Percentiles rank a stretch among this genome's conserved stretches.
phyloP scores from a whole-genome alignment of 257 asterid genomes.

The Penstemon barbatus region DNA sequence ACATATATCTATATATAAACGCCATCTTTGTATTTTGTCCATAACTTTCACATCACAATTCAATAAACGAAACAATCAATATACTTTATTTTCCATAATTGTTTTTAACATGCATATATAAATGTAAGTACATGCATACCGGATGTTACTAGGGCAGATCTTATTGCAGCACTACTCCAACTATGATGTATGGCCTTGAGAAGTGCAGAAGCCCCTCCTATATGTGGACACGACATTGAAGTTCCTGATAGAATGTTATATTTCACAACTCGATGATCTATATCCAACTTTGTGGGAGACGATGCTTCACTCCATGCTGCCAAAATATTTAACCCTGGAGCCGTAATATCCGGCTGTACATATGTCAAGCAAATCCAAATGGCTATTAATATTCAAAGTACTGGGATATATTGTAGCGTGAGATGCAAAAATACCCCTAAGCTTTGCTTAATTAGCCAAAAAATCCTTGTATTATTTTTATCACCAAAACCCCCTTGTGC shows the following conservation, averaged over 20 bases:
- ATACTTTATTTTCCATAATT: too few relatives aligned
- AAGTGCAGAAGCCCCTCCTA: constrained; percentile 71
- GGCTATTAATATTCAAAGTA: too few relatives aligned
- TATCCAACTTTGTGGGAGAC: constrained; percentile 61
- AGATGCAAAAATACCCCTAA: too few relatives aligned
- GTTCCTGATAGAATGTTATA: constrained; percentile 81
- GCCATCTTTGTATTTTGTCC: too few relatives aligned
- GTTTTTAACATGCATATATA: neutral
- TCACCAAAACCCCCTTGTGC: too few relatives aligned
- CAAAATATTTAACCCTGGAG: constrained; percentile 80
- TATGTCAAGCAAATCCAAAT: neutral
- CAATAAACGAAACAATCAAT: too few relatives aligned
- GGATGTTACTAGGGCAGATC: constrained; percentile 85
- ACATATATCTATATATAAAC: too few relatives aligned
- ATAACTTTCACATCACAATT: too few relatives aligned
- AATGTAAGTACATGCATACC: constrained; percentile 36
- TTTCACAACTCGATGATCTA: constrained; percentile 60
- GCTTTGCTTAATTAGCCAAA: too few relatives aligned
- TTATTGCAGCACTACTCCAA: constrained; percentile 94
- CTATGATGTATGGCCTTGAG: constrained; percentile 79
- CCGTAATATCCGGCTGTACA: constrained; percentile 87
- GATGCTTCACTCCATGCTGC: constrained; percentile 98
- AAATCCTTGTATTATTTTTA: too few relatives aligned
- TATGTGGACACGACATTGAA: constrained; percentile 94
- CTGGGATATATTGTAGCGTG: too few relatives aligned